phyloP scores from a whole-genome alignment of 345 rosid species.

The Syzygium oleosum region DNA sequence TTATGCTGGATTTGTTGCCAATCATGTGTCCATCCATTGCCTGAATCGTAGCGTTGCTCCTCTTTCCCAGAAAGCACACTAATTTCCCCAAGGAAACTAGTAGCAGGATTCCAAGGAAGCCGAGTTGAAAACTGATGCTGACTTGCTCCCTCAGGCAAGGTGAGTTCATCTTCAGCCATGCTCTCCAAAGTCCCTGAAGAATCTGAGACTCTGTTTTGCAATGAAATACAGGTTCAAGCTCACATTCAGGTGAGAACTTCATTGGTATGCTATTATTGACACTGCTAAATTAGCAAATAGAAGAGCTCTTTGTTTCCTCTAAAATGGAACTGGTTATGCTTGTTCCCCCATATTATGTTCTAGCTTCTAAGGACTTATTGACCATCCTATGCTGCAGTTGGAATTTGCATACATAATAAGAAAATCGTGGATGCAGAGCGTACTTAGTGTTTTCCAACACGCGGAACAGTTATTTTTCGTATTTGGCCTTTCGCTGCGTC shows the following conservation, averaged over 20 bases:
- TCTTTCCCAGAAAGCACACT: constrained; percentile 14
- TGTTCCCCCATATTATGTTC: background rate
- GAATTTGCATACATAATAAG: background rate
- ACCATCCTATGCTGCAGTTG: background rate
- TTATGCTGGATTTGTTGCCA: constrained; percentile 31
- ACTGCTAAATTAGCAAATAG: background rate
- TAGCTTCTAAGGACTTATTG: background rate
- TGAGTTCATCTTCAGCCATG: constrained; percentile 30
- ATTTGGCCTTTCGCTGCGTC: background rate
- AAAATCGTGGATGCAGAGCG: background rate
- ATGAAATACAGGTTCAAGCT: background rate
- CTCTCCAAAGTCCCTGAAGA: constrained; percentile 4
- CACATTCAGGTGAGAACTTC: background rate
- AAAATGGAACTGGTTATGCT: background rate
- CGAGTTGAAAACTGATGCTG: constrained; percentile 35
- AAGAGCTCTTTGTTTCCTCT: background rate
- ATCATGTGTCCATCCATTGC: constrained; percentile 14
- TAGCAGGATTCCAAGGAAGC: constrained; percentile 38
- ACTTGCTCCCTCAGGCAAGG: constrained; percentile 52
- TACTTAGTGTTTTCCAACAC: background rate
- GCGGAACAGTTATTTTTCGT: background rate
- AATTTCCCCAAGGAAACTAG: constrained; percentile 14
- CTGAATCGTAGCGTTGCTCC: constrained; percentile 14
- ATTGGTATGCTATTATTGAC: background rate
- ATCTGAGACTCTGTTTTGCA: constrained; percentile 22